Base-by-base conservation (phyloP, 164 flowering plant genomes). In the Warburgia ugandensis region DNA sequence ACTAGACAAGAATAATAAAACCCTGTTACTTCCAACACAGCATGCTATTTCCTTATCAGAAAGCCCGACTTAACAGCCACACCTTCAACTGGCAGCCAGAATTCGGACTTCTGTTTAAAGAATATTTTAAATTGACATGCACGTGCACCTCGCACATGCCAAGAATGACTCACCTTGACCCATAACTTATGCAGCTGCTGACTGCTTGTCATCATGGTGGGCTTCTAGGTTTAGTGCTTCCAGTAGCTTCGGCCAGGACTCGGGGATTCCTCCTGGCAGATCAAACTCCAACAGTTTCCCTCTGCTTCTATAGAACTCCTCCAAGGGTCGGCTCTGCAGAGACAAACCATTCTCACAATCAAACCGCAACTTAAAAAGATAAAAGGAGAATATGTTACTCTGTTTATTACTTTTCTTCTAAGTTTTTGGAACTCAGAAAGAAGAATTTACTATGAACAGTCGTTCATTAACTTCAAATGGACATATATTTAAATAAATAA, bases 231-330 rank as follows among this genome's bases (percentile, higher is more conserved):
- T 76, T 52, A 90, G 73, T 36, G 82, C 94, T 55, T 65, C 74
- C 56, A 90, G 74, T 50, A 90, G 66, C 75, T 82, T 86, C 16
- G 89, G 94, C 95, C 95, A 86, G 23, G 95, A 82, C 69, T 84
- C 89, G 1, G 94, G 95, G 58, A 90, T 90, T 46, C 95, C 95
- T 63, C 97, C 95, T 0, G 95, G 97, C 19, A 90, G 80, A 54
- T 82, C 77, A 67, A 86, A 90, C 66, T 90, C 95, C 57, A 90
- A 31, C 56, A 90, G 48, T 59, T 76, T 84, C 25, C 91, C 94
- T 16, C 84, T 76, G 21, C 62, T 62, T 30, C 85, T 74, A 46
- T 90, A 84, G 67, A 80, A 90, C 14, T 68, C 91, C 63, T 90
- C 97, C 48, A 90, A 73, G 23, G 97, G 95, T 52, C 45, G 82